A percentile compares a stretch with the other conserved stretches of the same genome.
Evolutionary conservation across 2,329 filamentous ascomycete species (phyloP).

Genomic region (Epichloe sibirici): DNA sequence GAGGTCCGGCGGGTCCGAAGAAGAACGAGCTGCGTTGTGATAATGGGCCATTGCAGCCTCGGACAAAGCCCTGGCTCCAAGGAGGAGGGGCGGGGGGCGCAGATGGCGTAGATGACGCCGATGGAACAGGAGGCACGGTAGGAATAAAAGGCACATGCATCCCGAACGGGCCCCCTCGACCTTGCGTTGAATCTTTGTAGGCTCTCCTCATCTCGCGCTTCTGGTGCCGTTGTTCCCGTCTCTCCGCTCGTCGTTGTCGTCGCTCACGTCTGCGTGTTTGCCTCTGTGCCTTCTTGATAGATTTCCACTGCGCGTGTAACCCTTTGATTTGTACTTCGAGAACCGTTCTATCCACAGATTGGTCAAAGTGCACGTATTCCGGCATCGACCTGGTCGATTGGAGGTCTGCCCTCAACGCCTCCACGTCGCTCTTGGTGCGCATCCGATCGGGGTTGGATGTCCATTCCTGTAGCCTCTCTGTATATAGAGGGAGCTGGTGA

Average conservation of each 20-base stretch:
- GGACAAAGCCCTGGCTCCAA: not conserved
- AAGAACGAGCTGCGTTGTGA: not conserved
- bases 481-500: constrained; percentile 34
- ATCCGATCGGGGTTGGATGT: constrained; percentile 35
- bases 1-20: not conserved
- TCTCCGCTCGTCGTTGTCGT: constrained; percentile 19
- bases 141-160: constrained; percentile 5
- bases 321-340: constrained; percentile 32
- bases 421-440: constrained; percentile 33
- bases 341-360: constrained; percentile 16
- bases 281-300: constrained; percentile 18
- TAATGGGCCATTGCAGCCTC: not conserved
- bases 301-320: constrained; percentile 32
- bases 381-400: constrained; percentile 22
- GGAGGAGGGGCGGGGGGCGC: constrained; percentile 1
- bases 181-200: constrained; percentile 18
- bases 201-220: constrained; percentile 19
- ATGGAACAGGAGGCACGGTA: not conserved
- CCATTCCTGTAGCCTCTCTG: constrained; percentile 34
- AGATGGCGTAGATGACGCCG: not conserved
- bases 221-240: constrained; percentile 20
- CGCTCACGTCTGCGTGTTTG: constrained; percentile 18
- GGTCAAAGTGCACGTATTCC: not conserved
- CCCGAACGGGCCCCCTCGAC: constrained; percentile 4
- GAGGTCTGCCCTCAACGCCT: constrained; percentile 29